Base-by-base conservation (phyloP, 2,329 filamentous ascomycete species). In the Talaromyces sp. region DNA sequence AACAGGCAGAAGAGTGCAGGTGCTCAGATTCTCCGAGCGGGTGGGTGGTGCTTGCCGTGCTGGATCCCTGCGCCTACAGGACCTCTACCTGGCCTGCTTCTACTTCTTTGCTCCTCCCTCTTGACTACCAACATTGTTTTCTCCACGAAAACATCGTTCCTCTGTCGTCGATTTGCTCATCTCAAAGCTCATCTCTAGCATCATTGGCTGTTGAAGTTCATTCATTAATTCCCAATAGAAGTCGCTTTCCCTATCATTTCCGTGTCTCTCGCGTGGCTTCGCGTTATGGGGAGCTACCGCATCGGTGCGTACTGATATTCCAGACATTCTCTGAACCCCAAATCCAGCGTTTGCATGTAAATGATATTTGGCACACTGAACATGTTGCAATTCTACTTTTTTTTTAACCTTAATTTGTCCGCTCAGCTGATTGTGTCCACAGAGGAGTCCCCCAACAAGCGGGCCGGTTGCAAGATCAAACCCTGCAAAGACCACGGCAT, bases 371-470 rank as follows among this genome's bases (percentile, higher is more conserved):
- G 25, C 9, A 52, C n/a, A 33, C 23, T 25, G 14, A 16, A 16
- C 16, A n/a, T 18, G 18, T 16, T 39, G n/a, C 28, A 7, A n/a
- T 55, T 7, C 14, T 25, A 14, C 11, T 52, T 44, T 23, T 21
- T 28, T 39, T 28, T 31, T 23, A n/a, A 44, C n/a, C n/a, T n/a
- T 35, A 8, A 9, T 25, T 31, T 42, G 18, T 35, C 9, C 9
- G 8, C 37, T 18, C 6, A 5, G 52, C 35, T 33, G n/a, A 31
- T 21, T 33, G 14, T 21, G 6, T 16, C 55, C 37, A 58, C 70
- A 96, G 92, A 96, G 75, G 68, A 88, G 35, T 85, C 89, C n/a
- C 77, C 81, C 52, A 89, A 84, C 72, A 85, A 83, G 69, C 89
- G 92, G 63, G 91, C 93, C 60, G 85, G 80, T 58, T 98, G 93